A percentile compares a stretch with the other conserved stretches of the same genome.
Evolutionary conservation across 1,284 basidiomycete genomes (phyloP).

Genomic region (Flammula alnicola): DNA sequence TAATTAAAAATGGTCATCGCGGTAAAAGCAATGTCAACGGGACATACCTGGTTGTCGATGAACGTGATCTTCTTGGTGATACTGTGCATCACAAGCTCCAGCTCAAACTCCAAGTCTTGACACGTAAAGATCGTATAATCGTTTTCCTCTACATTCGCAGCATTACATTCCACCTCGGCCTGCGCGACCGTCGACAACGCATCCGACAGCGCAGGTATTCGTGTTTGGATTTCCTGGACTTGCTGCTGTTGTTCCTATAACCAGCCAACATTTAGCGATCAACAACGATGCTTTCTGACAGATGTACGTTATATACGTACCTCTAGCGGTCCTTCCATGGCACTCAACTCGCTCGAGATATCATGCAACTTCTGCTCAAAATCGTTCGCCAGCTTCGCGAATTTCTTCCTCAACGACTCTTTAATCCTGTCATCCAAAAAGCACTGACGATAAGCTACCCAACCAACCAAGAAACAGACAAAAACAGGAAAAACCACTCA

Average conservation of each 20-base stretch:
- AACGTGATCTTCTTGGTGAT: slow-evolving; percentile 92
- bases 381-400: slow-evolving; percentile 84
- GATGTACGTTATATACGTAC: slow-evolving; percentile 40
- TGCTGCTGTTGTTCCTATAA: slow-evolving; percentile 41
- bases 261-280: not conserved
- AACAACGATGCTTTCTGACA: not conserved
- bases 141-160: slow-evolving; percentile 97
- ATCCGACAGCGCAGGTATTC: slow-evolving; percentile 65
- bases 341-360: slow-evolving; percentile 78
- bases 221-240: slow-evolving; percentile 59
- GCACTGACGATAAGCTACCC: not conserved
- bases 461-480: not conserved
- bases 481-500: slow-evolving; percentile 43
- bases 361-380: slow-evolving; percentile 77
- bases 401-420: slow-evolving; percentile 82
- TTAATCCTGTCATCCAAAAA: slow-evolving; percentile 77
- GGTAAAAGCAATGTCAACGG: not conserved
- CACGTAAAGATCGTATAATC: slow-evolving; percentile 93
- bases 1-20: not conserved
- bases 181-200: slow-evolving; percentile 57
- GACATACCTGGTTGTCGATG: slow-evolving; percentile 89
- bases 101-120: slow-evolving; percentile 91
- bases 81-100: slow-evolving; percentile 81
- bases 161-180: slow-evolving; percentile 78
- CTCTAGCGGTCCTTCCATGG: slow-evolving; percentile 81